Base-by-base conservation (phyloP, 495 filamentous ascomycete species). In the Xylaria grammica region DNA sequence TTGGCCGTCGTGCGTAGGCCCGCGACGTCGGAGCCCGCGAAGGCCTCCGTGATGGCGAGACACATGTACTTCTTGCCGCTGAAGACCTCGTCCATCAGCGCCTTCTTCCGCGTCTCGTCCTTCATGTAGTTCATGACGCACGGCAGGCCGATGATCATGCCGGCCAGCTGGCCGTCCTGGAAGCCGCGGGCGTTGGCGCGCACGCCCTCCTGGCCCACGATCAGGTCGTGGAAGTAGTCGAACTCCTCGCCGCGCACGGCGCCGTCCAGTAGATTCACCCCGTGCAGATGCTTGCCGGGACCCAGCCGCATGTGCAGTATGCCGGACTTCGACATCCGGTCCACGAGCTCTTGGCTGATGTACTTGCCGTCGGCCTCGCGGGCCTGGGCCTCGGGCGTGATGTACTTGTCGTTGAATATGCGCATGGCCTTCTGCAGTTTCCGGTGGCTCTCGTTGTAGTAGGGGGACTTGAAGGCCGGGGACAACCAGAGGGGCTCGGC, bases 11-110 rank as follows among this genome's bases (percentile, higher is more conserved):
- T 94, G 60, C 91, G 84, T 15, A 96, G 82, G 19, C 91, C 89
- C 8, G 92, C 91, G 10, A 96, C 92, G 78, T 96, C 92, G 59
- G 88, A 91, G 5, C 92, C 91, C 27, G 92, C 92, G 75, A 96
- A 96, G 10, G 92, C 92, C 75, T 96, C 92, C 7, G 91, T 94
- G 72, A 96, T 91, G 52, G 92, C 92, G 4, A 96, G 81, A 74
- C 86, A 93, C 78, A 94, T 92, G 81, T 92, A 91, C 84, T 94
- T 96, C 82, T 89, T 85, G 30, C 91, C 92, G 22, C 83, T 86
- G 67, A 96, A 82, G 38, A 91, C 87, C 69, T 96, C 92, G 38
- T 85, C 80, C 20, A 83, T 85, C 46, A 95, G 79, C 30, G 81
- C 80, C 69, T 90, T 81, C 72, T 88, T 88, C 59, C 93, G 83